Evolutionary conservation across 345 rosid species (phyloP).

Genomic region (Eucalyptus erythrocorys): DNA sequence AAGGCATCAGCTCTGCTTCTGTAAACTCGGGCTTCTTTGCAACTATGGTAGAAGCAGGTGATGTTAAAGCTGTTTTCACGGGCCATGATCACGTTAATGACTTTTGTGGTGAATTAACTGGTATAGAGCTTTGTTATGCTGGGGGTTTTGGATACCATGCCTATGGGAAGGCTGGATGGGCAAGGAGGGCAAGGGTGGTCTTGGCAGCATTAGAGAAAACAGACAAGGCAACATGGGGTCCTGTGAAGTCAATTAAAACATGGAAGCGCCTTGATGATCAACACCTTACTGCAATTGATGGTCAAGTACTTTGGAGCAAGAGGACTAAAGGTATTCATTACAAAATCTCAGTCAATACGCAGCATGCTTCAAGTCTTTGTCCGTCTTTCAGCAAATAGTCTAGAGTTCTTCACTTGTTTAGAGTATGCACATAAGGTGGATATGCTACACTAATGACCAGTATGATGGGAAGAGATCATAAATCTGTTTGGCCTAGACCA

Average conservation of each 20-base stretch:
- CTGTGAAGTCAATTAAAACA: conserved; percentile 64
- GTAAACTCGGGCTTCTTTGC: conserved; percentile 89
- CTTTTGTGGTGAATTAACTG: conserved; percentile 57
- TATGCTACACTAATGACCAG: not conserved
- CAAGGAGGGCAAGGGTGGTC: conserved; percentile 75
- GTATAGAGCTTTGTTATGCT: conserved; percentile 81
- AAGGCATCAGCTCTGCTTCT: conserved; percentile 51
- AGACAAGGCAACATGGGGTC: conserved; percentile 50
- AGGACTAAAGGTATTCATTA: conserved; percentile 22
- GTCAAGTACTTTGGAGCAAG: conserved; percentile 73
- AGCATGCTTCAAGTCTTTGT: not conserved
- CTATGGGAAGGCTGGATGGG: conserved; percentile 88
- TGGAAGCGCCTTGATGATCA: conserved; percentile 93
- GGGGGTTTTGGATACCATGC: conserved; percentile 97
- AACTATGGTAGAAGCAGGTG: conserved; percentile 68
- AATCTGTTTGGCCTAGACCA: not conserved
- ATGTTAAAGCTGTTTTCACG: conserved; percentile 73
- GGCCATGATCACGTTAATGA: conserved; percentile 93
- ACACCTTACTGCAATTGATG: conserved; percentile 44
- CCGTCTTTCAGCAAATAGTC: not conserved
- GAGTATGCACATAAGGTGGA: not conserved
- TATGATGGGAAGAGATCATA: not conserved
- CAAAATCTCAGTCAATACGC: not conserved
- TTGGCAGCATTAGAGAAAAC: conserved; percentile 58
- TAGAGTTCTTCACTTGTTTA: not conserved